Evolutionary conservation across 2,329 filamentous ascomycete genomes (phyloP), one percentile per base, ranked within the genome.

Genomic region (Corynespora cassiicola): DNA sequence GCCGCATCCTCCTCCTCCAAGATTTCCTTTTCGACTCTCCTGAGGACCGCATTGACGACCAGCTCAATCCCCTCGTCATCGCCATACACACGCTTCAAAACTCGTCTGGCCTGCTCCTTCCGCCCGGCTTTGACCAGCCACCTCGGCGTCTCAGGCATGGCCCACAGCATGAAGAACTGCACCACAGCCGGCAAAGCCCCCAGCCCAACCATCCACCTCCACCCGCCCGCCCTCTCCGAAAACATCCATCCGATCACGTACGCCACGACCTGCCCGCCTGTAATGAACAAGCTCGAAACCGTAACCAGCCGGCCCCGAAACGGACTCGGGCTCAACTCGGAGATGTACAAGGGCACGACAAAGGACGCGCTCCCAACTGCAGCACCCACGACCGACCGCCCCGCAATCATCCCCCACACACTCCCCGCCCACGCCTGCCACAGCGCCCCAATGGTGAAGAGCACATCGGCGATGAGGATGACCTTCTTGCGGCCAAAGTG

Each of bases 131-230:
- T 85, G 14, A 95, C 84, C 15, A 96, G 76, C 86, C 89, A 96
- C 16, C 92, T 78, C 21, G 92, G 92, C 9, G 88, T 95, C 69
- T 97, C 92, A 0, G 90, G 90, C 80, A 96, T 86, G 34, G 82
- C 75, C 2, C 82, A 54, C 42, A 96, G 71, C 37, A 95, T 71
- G 0, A 76, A 63, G 5, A 82, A 79, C 64, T 96, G 92, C 3
- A 90, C 38, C 0, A 80, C 65, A 0, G 90, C 91, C 0, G 92
- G 92, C 17, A 86, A 46, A 7, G 87, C 87, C 1, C 91, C 92
- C 0, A 96, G 69, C 0, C 91, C 91, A 0, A 96, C 90, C 81
- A 96, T 91, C 85, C 88, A 95, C 32, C 90, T 77, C 91, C 92
- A 97, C 2, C 87, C 89, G 28, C 58, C 49, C 3, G 34, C 43